Conservation (phyloP, 495 filamentous ascomycete genomes). For the Cudoniella acicularis region DNA sequence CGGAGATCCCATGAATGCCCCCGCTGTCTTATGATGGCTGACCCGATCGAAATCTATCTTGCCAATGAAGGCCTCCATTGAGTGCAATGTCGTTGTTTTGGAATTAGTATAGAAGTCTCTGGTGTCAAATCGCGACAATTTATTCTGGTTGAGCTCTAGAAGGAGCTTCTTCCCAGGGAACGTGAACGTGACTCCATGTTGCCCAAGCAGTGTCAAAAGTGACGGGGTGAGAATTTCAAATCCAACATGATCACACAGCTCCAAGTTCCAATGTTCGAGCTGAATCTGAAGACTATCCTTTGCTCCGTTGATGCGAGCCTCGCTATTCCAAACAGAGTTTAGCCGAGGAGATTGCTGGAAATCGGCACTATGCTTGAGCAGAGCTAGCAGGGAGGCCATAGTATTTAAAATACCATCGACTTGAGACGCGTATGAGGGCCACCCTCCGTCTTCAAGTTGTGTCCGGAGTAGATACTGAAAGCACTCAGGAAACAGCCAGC, state of each 20-base stretch:
- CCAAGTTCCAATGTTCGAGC: background rate
- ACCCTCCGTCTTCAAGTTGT: conserved; percentile 21
- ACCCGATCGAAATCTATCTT: conserved; percentile 38
- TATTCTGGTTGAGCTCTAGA: background rate
- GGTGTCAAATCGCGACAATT: background rate
- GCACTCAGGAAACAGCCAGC: background rate
- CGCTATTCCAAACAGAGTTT: background rate
- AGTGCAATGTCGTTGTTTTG: conserved; percentile 37
- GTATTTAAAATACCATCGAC: conserved; percentile 37
- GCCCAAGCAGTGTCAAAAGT: background rate
- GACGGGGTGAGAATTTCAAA: background rate
- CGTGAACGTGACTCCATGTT: background rate
- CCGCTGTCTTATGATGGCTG: conserved; percentile 39
- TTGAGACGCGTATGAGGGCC: conserved; percentile 26
- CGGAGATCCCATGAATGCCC: conserved; percentile 45
- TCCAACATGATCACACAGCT: background rate
- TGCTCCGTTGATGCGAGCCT: background rate
- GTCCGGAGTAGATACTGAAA: background rate
- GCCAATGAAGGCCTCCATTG: conserved; percentile 45
- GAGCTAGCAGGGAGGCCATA: conserved; percentile 29
- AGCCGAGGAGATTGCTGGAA: background rate
- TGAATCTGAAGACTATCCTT: background rate
- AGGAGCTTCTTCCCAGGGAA: background rate
- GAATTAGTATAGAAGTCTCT: conserved; percentile 29
- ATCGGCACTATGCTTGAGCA: conserved; percentile 12